phyloP scores from a whole-genome alignment of 2,329 filamentous ascomycete species.

The Fusarium sp. region DNA sequence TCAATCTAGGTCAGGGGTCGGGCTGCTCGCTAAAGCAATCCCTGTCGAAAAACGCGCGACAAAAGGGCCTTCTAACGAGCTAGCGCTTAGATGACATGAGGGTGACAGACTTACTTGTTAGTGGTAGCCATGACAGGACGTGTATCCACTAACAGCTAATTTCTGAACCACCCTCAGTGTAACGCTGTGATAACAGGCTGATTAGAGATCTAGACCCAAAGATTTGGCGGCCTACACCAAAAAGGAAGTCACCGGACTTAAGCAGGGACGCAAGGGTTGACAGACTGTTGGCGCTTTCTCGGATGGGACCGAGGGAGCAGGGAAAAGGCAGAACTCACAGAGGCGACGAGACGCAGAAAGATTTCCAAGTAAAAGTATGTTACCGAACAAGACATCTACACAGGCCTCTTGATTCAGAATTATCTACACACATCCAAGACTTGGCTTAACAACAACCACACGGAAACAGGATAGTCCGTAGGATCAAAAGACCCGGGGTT shows the following conservation, averaged over 20 bases:
- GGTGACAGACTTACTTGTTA: slow-evolving; percentile 15
- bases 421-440: neutral
- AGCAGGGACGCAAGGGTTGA: slow-evolving; percentile 12
- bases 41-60: slow-evolving; percentile 21
- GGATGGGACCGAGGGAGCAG: neutral
- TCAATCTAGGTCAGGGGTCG: slow-evolving; percentile 32
- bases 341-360: neutral
- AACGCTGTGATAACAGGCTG: slow-evolving; percentile 5
- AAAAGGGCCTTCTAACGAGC: slow-evolving; percentile 29
- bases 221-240: slow-evolving; percentile 20
- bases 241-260: slow-evolving; percentile 39
- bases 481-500: neutral
- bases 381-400: neutral
- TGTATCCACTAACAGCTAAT: neutral
- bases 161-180: neutral
- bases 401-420: neutral
- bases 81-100: neutral
- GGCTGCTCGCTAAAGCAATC: neutral
- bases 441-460: neutral
- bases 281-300: neutral
- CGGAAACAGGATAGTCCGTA: neutral
- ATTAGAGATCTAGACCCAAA: slow-evolving; percentile 32
- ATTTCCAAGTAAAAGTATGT: fast-evolving
- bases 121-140: fast-evolving
- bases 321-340: neutral